phyloP scores from a whole-genome alignment of 2,329 filamentous ascomycete species.

The Calonectria hongkongensis region DNA sequence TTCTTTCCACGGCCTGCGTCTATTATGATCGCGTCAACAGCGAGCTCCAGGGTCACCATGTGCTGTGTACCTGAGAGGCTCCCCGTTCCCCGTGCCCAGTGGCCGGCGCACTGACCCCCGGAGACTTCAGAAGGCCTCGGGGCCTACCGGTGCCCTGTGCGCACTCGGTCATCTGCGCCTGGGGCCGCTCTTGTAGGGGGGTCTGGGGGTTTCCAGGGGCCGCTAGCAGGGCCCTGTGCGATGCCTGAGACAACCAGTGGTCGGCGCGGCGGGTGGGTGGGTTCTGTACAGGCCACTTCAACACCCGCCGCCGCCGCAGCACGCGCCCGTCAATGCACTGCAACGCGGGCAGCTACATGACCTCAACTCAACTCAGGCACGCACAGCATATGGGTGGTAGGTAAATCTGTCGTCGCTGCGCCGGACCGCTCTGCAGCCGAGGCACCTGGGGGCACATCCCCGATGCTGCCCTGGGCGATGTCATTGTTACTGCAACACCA shows the following conservation, averaged over 20 bases:
- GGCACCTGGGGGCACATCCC: slow-evolving; percentile 23
- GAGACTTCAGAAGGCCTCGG: slow-evolving; percentile 35
- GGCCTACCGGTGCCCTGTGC: slow-evolving; percentile 53
- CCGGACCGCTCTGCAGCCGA: slow-evolving; percentile 7
- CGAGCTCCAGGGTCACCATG: slow-evolving; percentile 16
- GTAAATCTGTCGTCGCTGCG: slow-evolving; percentile 17
- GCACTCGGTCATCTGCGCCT: slow-evolving; percentile 57
- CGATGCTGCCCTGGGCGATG: slow-evolving; percentile 22
- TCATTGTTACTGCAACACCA: slow-evolving; percentile 23
- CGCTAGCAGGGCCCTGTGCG: slow-evolving; percentile 44
- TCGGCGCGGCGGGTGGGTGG: slow-evolving; percentile 28
- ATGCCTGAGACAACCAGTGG: slow-evolving; percentile 38
- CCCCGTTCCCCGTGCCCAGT: slow-evolving; percentile 13
- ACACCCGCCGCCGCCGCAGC: slow-evolving; percentile 34
- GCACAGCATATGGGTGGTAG: slow-evolving; percentile 4
- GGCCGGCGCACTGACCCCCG: slow-evolving; percentile 34
- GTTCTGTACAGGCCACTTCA: slow-evolving; percentile 27
- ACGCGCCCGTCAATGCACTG: slow-evolving; percentile 24
- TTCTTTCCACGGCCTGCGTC: slow-evolving; percentile 26
- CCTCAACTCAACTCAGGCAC: slow-evolving; percentile 1
- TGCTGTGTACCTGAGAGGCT: slow-evolving; percentile 34
- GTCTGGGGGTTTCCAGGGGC: slow-evolving; percentile 40
- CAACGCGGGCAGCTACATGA: slow-evolving; percentile 28
- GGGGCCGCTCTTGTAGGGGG: slow-evolving; percentile 48
- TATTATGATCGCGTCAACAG: slow-evolving; percentile 31